Base-by-base conservation (phyloP, 768 basidiomycete species). In the Austroboletus eburneus region DNA sequence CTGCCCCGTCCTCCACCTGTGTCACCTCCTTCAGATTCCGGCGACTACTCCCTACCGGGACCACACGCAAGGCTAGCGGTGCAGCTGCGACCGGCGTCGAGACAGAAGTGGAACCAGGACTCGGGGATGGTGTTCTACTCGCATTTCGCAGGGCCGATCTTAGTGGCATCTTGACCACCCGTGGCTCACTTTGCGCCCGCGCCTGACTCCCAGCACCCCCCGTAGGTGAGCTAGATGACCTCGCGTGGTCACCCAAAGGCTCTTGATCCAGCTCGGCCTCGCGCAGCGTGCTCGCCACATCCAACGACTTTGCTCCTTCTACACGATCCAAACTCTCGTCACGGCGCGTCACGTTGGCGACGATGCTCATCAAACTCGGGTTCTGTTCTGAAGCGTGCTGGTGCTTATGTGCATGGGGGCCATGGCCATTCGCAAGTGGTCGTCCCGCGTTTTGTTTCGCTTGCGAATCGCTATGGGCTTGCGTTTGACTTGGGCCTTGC, bases 361-460 rank as follows among this genome's bases (percentile, higher is more conserved):
- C 79, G 52, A 87, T 80, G 55, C 77, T 80, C 82, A 87, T 81
- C 58, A 86, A 63, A 35, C 76, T 83, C 33, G 56, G 56, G 17
- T 49, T 59, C n/a, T n/a, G n/a, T n/a, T n/a, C n/a, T n/a, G n/a
- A n/a, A n/a, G n/a, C n/a, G n/a, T n/a, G n/a, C n/a, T n/a, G n/a
- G 14, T 41, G 47, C 16, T 52, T 53, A 38, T 36, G n/a, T 4
- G n/a, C 20, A 9, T 50, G 49, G 8, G 32, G 13, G 17, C 43
- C 33, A 9, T 43, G 57, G 5, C 64, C 56, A 3, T 63, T 63
- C 13, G 23, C 14, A 9, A 39, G 16, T 1, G 39, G 35, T 9
- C 36, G 42, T 44, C 24, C 55, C 5, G 36, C n/a, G 7, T 20
- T 25, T 8, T 39, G 45, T 24, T 53, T 62, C 5, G 49, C 9